phyloP scores from a whole-genome alignment of 2,329 filamentous ascomycete species.

The Madurella mycetomatis region DNA sequence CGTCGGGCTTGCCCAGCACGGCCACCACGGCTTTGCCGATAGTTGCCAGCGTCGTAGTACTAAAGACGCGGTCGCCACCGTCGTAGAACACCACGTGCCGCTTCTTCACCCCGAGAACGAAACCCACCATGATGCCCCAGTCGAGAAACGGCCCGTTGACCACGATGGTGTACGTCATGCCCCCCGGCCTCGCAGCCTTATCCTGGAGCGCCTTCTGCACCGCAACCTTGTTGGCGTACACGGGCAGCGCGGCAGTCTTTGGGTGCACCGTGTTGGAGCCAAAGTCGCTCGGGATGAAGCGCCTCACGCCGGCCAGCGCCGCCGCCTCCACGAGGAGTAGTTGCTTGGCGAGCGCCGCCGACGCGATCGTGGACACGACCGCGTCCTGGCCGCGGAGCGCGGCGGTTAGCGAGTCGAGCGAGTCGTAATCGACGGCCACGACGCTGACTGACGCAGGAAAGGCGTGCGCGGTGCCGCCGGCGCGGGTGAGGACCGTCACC shows the following conservation, averaged over 20 bases:
- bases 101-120: slow-evolving; percentile 44
- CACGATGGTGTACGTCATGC: slow-evolving; percentile 55
- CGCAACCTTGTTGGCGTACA: slow-evolving; percentile 22
- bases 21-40: slow-evolving; percentile 49
- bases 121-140: slow-evolving; percentile 48
- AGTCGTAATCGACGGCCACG: slow-evolving; percentile 43
- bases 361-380: slow-evolving; percentile 46
- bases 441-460: slow-evolving; percentile 37
- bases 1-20: slow-evolving; percentile 42
- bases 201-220: slow-evolving; percentile 46
- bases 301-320: slow-evolving; percentile 51
- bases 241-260: slow-evolving; percentile 20
- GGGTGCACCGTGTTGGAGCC: slow-evolving; percentile 25
- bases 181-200: slow-evolving; percentile 40
- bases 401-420: slow-evolving; percentile 36
- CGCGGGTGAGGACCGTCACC: slow-evolving; percentile 47
- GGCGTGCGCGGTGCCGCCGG: slow-evolving; percentile 33
- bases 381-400: slow-evolving; percentile 52
- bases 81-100: slow-evolving; percentile 52
- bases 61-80: slow-evolving; percentile 48
- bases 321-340: slow-evolving; percentile 51
- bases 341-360: slow-evolving; percentile 40
- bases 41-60: slow-evolving; percentile 44
- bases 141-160: slow-evolving; percentile 58
- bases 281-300: slow-evolving; percentile 55